phyloP scores from a whole-genome alignment of 139 green algal species.

The Coelastrella sp. region DNA sequence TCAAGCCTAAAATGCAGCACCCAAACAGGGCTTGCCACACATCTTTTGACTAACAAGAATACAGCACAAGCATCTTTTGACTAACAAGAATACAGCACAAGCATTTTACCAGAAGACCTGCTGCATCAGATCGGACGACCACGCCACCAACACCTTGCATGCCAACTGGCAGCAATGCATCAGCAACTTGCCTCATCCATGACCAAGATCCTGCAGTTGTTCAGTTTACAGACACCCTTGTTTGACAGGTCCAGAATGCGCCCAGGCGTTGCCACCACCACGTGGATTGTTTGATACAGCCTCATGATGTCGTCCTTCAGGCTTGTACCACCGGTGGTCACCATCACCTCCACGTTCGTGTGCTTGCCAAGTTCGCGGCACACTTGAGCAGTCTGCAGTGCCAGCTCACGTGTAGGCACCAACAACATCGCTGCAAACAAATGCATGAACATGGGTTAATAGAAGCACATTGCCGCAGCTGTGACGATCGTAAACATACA shows the following conservation, averaged over 20 bases:
- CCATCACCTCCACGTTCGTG: conserved; percentile 89
- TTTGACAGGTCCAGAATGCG: conserved; percentile 96
- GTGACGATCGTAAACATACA: not conserved
- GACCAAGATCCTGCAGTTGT: conserved; percentile 87
- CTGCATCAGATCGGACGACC: not conserved
- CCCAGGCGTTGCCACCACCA: conserved; percentile 97
- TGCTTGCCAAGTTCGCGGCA: conserved; percentile 99
- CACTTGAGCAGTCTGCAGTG: conserved; percentile 97
- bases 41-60: not conserved
- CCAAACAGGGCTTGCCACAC: not conserved
- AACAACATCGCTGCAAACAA: conserved; percentile 90
- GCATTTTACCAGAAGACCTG: too few species aligned
- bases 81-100: not conserved
- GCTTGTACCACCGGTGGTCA: conserved; percentile 96
- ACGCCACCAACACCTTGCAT: not conserved
- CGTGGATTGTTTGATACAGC: conserved; percentile 92
- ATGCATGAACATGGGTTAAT: not conserved
- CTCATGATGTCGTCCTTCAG: conserved; percentile 99
- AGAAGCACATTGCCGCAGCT: not conserved
- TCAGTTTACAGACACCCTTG: conserved; percentile 95
- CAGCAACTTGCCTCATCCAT: conserved; percentile 94
- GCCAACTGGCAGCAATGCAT: not conserved
- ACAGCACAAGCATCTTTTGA: not conserved
- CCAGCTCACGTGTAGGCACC: conserved; percentile 98
- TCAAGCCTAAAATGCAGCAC: too few species aligned